Percentiles rank a stretch among this genome's conserved stretches.
Conservation (phyloP, 768 basidiomycete species). For the Phlebiopsis flavidoalba region DNA sequence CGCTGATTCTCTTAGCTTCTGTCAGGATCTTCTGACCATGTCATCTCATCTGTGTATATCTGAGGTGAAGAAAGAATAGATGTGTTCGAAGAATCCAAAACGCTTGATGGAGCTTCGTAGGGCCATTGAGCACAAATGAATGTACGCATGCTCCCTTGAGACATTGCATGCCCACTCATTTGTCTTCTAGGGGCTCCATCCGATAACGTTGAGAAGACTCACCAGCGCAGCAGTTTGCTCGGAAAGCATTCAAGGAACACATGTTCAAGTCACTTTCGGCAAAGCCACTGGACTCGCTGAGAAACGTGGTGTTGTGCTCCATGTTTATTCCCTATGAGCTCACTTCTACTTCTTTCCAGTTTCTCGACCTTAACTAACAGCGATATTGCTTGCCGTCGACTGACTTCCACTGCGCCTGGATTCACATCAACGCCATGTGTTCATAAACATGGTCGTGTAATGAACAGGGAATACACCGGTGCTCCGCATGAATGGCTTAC, state of each 20-base stretch:
- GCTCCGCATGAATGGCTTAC: conserved; percentile 8
- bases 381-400: conserved; percentile 51
- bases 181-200: background rate
- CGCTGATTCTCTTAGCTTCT: background rate
- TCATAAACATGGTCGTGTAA: conserved; percentile 48
- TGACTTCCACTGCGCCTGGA: conserved; percentile 63
- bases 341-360: conserved; percentile 27
- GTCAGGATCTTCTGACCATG: background rate
- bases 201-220: background rate
- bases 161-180: background rate
- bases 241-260: conserved; percentile 16
- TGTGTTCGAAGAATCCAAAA: conserved; percentile 40
- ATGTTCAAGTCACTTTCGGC: conserved; percentile 31
- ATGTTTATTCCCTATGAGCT: background rate
- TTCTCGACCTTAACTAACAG: conserved; percentile 52
- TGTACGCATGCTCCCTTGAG: conserved; percentile 24
- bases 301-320: conserved; percentile 49
- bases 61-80: conserved; percentile 43
- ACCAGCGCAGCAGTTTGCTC: background rate
- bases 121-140: conserved; percentile 46
- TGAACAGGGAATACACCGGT: background rate
- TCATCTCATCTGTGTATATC: conserved; percentile 39
- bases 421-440: conserved; percentile 60
- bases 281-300: conserved; percentile 49
- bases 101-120: conserved; percentile 43